Evolutionary conservation across 164 flowering plant species (phyloP), one percentile per base, ranked within the genome.

Genomic region (Warburgia ugandensis): DNA sequence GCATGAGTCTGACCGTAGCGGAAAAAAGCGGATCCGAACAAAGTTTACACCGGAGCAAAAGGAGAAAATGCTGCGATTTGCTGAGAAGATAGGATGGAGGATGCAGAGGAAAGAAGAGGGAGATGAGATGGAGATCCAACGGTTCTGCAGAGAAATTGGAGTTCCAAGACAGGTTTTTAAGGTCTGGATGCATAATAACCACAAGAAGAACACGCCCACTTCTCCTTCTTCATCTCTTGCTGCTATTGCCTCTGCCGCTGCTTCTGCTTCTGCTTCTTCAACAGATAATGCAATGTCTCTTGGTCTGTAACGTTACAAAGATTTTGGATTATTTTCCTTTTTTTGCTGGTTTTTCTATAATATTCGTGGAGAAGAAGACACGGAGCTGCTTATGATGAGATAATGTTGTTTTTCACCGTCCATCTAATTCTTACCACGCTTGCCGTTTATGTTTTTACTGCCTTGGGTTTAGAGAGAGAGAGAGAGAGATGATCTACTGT

Each of bases 171-270:
- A 56, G 44, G 59, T 66, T 19, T 61, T 61, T 47, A 66, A 66
- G 51, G 66, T 61, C 4, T 66, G 70, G 66, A 66, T 66, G 70
- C 70, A 66, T 42, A n/a, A n/a, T n/a, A 66, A 66, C 21, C 66
- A 66, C 47, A 66, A 66, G 52, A 29, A 29, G 52, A 40, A 17
- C 36, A 6, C 27, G 14, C 22, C 47, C 19, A 22, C 54, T 12
- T 53, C 37, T 29, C 14, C 47, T 10, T 21, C 53, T 2, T 32
- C 28, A 6, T 20, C 14, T 27, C 36, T 16, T 32, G 28, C 2
- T 3, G 53, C 20, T 7, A 38, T n/a, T 38, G 42, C 53, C 23
- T 46, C 59, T 53, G 4, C 4, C 12, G 39, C 16, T 13, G n/a
- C 39, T 36, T 36, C 39, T 36, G n/a, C n/a, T n/a, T n/a, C n/a